These are phyloP conservation scores for Allantophomopsis lycopodina DNA, from an alignment of 2,329 filamentous ascomycete species.

Conservation along the genomic window DNA sequence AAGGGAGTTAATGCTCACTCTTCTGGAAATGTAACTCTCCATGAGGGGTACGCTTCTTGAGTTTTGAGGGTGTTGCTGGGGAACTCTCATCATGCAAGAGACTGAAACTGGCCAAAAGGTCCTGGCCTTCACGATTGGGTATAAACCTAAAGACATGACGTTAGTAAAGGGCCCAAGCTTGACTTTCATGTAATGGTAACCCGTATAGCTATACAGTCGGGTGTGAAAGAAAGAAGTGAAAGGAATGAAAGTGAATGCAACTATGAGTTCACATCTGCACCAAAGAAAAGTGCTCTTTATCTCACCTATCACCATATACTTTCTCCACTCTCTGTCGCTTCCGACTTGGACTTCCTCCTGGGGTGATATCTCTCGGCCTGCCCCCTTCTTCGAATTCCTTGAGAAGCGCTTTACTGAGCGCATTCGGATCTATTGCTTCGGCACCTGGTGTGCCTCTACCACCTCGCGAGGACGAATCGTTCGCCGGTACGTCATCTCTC, in stretches of 20 bases:
- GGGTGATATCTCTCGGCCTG: constrained; percentile 44
- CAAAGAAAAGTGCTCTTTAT: constrained; percentile 2
- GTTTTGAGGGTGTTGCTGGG: constrained; percentile 76
- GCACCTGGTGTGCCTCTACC: constrained; percentile 7
- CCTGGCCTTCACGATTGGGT: constrained; percentile 82
- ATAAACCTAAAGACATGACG: constrained; percentile 56
- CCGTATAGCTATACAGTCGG: too few relatives aligned
- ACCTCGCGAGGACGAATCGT: constrained; percentile 7
- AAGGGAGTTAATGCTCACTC: constrained; percentile 39
- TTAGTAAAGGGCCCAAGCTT: too few relatives aligned
- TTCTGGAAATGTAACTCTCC: constrained; percentile 90
- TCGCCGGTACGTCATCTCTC: constrained; percentile 11
- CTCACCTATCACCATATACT: constrained; percentile 43
- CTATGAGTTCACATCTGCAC: too few relatives aligned
- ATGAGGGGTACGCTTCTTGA: constrained; percentile 73
- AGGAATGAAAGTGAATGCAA: too few relatives aligned
- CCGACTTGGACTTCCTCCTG: constrained; percentile 50
- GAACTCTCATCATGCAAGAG: constrained; percentile 86
- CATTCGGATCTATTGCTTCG: constrained; percentile 31
- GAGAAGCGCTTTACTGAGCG: constrained; percentile 41
- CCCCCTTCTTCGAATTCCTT: constrained; percentile 46
- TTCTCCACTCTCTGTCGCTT: constrained; percentile 42
- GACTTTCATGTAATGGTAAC: too few relatives aligned
- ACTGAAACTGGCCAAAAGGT: constrained; percentile 85
- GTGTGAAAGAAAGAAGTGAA: too few relatives aligned